Base-by-base conservation (phyloP, 2,329 filamentous ascomycete species). In the Ceratocystis papillata region DNA sequence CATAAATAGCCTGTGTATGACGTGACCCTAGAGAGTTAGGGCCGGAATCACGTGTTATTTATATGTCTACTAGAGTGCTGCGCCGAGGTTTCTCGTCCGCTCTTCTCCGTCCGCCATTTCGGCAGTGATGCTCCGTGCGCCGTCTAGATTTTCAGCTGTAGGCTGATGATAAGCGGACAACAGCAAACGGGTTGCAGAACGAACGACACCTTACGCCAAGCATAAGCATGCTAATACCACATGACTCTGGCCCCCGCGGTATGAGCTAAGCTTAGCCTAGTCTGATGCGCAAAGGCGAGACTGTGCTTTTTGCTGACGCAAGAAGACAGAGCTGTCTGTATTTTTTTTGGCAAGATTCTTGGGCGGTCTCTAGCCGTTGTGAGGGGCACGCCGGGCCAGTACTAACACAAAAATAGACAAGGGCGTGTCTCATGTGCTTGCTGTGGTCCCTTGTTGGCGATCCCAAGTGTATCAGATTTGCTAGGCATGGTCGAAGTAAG, bases 391-490 rank as follows among this genome's bases (percentile, higher is more conserved):
- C 3, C 15, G 28, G 17, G 25, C 15, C 6, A n/a, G 55, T 30
- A 55, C 55, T 5, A 59, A 12, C 15, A 7, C 4, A 53, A 25
- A 53, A 59, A 30, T 30, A 33, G 15, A 37, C 55, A 37, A 33
- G 55, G 55, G 22, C 20, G 25, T 59, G 55, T 59, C 28, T 59
- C 55, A 59, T 17, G n/a, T 33, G 55, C 55, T 33, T n/a, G 55
- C 25, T 20, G 15, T n/a, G 15, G 15, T n/a, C 6, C 55, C 55
- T 17, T 59, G 25, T n/a, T 28, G 33, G 55, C 37, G 55, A 59
- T 33, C 55, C 55, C 17, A 20, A 59, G 55, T 59, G 55, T 59
- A 33, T 59, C 55, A 59, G 55, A 30, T 37, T 59, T 33, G 20
- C 25, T n/a, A 12, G 55, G 55, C 55, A 59, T 15, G 55, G 12